Conservation (phyloP, 768 basidiomycete species). For the Termitomyces sp. region DNA sequence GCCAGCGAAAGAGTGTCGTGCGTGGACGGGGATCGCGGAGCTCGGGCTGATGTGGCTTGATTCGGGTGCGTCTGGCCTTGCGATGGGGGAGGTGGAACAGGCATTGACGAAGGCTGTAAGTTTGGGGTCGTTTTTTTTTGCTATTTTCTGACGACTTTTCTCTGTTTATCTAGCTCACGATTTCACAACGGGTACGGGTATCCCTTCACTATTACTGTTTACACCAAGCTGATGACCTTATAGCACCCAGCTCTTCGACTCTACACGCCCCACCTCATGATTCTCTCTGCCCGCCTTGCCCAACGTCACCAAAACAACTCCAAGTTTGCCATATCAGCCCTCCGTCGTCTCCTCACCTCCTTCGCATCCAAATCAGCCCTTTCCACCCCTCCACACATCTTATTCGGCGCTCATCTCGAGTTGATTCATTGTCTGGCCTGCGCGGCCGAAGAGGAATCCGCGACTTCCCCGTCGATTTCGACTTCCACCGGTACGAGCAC, state of each 20-base stretch:
- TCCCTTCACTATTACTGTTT: no score
- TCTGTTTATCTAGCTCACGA: constrained; percentile 40
- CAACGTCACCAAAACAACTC: constrained; percentile 40
- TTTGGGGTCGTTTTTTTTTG: constrained; percentile 4
- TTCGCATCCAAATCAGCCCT: constrained; percentile 25
- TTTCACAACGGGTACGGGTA: constrained; percentile 63
- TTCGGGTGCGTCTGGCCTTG: constrained; percentile 48
- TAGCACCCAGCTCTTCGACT: constrained; percentile 65
- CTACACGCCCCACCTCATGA: constrained; percentile 55
- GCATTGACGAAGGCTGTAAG: constrained; percentile 70
- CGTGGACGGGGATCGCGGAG: constrained; percentile 69
- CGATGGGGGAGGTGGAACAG: constrained; percentile 55
- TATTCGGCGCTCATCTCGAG: constrained; percentile 55
- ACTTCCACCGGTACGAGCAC: constrained; percentile 7
- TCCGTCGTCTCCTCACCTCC: constrained; percentile 48
- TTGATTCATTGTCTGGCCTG: constrained; percentile 37
- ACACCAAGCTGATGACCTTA: no score
- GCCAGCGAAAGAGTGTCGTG: constrained; percentile 61
- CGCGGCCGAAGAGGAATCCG: constrained; percentile 12
- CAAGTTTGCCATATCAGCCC: constrained; percentile 56
- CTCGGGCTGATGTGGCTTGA: constrained; percentile 52
- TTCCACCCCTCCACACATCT: constrained; percentile 35
- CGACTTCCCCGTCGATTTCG: not conserved
- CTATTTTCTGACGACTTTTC: not conserved
- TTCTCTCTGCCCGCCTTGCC: constrained; percentile 60